phyloP scores from a whole-genome alignment of 495 filamentous ascomycete genomes.

The Chaetomidium leptoderma region DNA sequence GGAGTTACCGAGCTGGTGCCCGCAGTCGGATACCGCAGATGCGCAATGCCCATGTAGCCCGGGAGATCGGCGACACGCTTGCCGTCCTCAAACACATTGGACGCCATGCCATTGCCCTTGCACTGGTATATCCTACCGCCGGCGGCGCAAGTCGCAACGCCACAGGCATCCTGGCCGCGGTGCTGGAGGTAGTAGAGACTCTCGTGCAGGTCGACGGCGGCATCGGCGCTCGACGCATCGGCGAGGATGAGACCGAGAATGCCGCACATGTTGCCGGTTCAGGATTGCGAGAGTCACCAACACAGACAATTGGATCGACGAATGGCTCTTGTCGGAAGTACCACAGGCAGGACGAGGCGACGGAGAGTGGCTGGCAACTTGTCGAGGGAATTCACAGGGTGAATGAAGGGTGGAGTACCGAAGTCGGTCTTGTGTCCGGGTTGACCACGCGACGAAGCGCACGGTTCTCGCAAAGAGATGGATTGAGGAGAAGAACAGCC shows the following conservation, averaged over 20 bases:
- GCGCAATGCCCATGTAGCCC: constrained; percentile 84
- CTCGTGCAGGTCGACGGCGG: constrained; percentile 73
- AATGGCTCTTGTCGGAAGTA: background rate
- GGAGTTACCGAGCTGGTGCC: constrained; percentile 63
- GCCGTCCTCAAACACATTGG: constrained; percentile 77
- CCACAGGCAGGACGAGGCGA: background rate
- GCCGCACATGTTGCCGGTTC: constrained; percentile 66
- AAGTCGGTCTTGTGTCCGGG: constrained; percentile 5
- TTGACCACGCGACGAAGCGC: background rate
- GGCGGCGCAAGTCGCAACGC: constrained; percentile 71
- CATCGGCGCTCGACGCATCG: constrained; percentile 32
- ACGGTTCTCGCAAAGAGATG: background rate
- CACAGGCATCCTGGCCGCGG: constrained; percentile 87
- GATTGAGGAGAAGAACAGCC: background rate
- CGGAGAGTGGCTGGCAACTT: background rate
- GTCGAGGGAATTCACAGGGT: constrained; percentile 2
- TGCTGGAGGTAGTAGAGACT: constrained; percentile 80
- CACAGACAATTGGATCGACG: background rate
- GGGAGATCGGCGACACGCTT: constrained; percentile 72
- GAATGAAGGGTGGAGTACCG: constrained; percentile 9
- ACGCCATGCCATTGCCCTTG: constrained; percentile 90
- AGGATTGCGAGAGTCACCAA: background rate
- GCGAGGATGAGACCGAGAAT: constrained; percentile 79
- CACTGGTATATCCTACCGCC: constrained; percentile 83
- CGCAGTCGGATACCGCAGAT: constrained; percentile 87